phyloP scores from a whole-genome alignment of 306 rosid species.

The Cicer pinnatifidum region DNA sequence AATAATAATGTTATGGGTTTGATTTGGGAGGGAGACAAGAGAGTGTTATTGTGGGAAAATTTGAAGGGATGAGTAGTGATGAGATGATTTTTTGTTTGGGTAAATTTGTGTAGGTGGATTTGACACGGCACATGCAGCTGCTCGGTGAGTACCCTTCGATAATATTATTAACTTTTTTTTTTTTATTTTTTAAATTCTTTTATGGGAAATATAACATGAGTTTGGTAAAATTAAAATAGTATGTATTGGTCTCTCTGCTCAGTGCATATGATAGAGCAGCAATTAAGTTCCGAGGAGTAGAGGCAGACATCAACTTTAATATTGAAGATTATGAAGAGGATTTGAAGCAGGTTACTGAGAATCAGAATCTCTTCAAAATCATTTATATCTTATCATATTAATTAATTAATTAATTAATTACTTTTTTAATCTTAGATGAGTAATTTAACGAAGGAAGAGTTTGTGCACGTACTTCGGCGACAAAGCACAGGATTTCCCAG shows the following conservation, averaged over 20 bases:
- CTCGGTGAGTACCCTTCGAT: constrained; percentile 68
- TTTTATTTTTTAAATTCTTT: too few species aligned
- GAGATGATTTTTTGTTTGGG: constrained; percentile 50
- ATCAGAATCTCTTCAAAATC: constrained; percentile 31
- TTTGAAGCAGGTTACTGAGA: constrained; percentile 75
- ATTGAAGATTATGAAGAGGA: constrained; percentile 93
- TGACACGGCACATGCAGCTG: constrained; percentile 99
- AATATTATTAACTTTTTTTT: too few species aligned
- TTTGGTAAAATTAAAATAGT: not conserved
- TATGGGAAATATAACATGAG: constrained; percentile 11
- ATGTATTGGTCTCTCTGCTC: constrained; percentile 17
- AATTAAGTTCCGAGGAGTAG: constrained; percentile 91
- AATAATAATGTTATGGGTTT: constrained; percentile 2
- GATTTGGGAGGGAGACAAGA: constrained; percentile 42
- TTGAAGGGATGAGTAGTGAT: constrained; percentile 35
- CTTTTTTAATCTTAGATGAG: constrained; percentile 66
- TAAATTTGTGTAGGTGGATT: constrained; percentile 84
- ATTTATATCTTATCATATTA: constrained; percentile 31
- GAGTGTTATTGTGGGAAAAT: constrained; percentile 9
- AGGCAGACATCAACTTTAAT: constrained; percentile 91
- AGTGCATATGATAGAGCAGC: constrained; percentile 99
- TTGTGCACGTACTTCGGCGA: constrained; percentile 98
- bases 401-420: too few species aligned
- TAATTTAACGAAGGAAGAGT: constrained; percentile 92
- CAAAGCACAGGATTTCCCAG: constrained; percentile 99